These are phyloP conservation scores for Jaapia argillacea DNA, from an alignment of 768 basidiomycete species.

Conservation along the genomic window DNA sequence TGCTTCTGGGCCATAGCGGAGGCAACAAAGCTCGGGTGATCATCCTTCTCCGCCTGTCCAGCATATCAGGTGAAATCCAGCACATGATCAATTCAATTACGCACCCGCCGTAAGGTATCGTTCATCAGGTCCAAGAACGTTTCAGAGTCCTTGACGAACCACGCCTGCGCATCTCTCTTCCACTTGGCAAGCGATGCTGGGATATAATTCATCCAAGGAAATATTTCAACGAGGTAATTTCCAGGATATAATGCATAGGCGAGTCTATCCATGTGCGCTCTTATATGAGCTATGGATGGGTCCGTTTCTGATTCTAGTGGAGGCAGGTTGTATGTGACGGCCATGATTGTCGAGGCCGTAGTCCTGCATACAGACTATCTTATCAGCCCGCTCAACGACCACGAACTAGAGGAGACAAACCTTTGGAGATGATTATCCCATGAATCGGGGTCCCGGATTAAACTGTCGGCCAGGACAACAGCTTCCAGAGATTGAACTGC, in stretches of 20 bases:
- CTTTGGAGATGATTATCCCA: slow-evolving; percentile 23
- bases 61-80: neutral
- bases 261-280: slow-evolving; percentile 16
- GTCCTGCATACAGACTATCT: slow-evolving; percentile 7
- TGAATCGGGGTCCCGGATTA: slow-evolving; percentile 15
- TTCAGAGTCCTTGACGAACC: slow-evolving; percentile 13
- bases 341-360: slow-evolving; percentile 18
- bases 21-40: neutral
- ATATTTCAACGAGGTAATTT: slow-evolving; percentile 24
- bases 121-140: slow-evolving; percentile 14
- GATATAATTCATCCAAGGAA: slow-evolving; percentile 22
- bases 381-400: neutral
- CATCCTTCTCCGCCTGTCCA: neutral
- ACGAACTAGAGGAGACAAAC: slow-evolving; percentile 4
- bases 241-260: slow-evolving; percentile 26
- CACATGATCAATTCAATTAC: neutral
- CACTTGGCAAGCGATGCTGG: slow-evolving; percentile 20
- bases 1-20: neutral
- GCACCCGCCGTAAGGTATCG: neutral
- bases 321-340: slow-evolving; percentile 15
- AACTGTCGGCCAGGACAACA: slow-evolving; percentile 16
- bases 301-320: slow-evolving; percentile 10
- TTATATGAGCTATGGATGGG: slow-evolving; percentile 12
- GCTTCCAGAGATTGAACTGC: slow-evolving; percentile 20
- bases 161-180: slow-evolving; percentile 17